Evolutionary conservation across 352 stramenopile genomes (phyloP), one percentile per base, ranked within the genome.

Genomic region (Globisporangium camurandrum): DNA sequence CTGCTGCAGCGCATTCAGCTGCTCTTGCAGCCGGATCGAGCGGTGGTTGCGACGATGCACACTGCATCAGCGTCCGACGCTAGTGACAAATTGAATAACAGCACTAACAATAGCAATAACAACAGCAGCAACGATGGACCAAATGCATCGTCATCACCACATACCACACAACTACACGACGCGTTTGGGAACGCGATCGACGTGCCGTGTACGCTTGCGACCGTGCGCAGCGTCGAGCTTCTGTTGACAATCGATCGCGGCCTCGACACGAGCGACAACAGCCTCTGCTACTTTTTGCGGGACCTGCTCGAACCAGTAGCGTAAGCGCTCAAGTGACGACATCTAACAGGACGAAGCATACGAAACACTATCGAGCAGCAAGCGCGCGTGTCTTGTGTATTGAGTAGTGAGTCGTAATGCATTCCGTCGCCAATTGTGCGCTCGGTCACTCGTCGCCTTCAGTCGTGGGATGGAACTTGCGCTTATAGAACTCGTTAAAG

Each of bases 401-500:
- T n/a, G n/a, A n/a, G n/a, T n/a, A n/a, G n/a, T n/a, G n/a, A n/a
- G n/a, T n/a, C n/a, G n/a, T n/a, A n/a, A n/a, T n/a, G n/a, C n/a
- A n/a, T n/a, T n/a, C n/a, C n/a, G n/a, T n/a, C n/a, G n/a, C n/a
- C n/a, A n/a, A n/a, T n/a, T n/a, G 30, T 34, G 8, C 30, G 14
- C 30, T 34, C 30, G 3, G 30, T 34, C 30, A 16, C 30, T 34
- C 30, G 30, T 34, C 14, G 30, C n/a, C n/a, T n/a, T 79, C 72
- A 41, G 28, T n/a, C 5, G 52, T 27, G 34, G 75, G 62, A 19
- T 62, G 49, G 17, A 55, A 69, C 49, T 89, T 86, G 27, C 69
- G 75, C 37, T 64, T 61, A 26, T 96, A 96, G 41, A 75, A 96
- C 62, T 94, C 83, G 56, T 96, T 96, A 56, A 96, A 96, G 59